These are phyloP conservation scores for Leccinum aurantiacum DNA, from an alignment of 768 basidiomycete species.

Conservation along the genomic window DNA sequence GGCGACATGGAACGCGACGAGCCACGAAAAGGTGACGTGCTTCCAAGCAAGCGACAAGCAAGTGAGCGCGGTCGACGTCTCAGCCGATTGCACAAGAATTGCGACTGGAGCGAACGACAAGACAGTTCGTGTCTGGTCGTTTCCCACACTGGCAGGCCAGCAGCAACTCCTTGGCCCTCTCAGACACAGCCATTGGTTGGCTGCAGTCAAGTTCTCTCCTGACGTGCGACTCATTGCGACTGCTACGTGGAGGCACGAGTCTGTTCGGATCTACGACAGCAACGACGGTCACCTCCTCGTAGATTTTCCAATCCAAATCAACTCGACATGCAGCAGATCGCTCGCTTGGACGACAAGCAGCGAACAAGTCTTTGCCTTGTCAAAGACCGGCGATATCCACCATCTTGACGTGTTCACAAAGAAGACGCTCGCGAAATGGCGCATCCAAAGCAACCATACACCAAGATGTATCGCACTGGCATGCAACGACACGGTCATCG, in stretches of 20 bases:
- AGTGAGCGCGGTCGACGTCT: neutral
- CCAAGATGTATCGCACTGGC: neutral
- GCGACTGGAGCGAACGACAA: neutral
- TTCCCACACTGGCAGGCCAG: neutral
- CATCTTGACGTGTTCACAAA: neutral
- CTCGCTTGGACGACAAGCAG: neutral
- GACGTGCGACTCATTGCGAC: neutral
- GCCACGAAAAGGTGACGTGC: neutral
- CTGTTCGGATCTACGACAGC: neutral
- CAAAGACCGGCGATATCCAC: neutral
- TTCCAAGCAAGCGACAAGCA: neutral
- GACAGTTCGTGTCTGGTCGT: neutral
- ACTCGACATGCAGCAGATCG: neutral
- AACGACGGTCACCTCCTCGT: neutral
- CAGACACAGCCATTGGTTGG: neutral
- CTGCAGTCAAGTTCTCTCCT: neutral
- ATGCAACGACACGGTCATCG: neutral
- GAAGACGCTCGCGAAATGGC: neutral
- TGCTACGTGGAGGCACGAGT: neutral
- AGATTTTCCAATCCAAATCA: neutral
- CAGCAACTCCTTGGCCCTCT: neutral
- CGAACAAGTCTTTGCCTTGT: neutral
- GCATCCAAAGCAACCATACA: neutral
- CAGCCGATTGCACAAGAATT: neutral
- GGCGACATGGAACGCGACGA: neutral